Evolutionary conservation across 176 grass and related monocot species (phyloP).

Genomic region (Rhipidocladum racemiflorum): DNA sequence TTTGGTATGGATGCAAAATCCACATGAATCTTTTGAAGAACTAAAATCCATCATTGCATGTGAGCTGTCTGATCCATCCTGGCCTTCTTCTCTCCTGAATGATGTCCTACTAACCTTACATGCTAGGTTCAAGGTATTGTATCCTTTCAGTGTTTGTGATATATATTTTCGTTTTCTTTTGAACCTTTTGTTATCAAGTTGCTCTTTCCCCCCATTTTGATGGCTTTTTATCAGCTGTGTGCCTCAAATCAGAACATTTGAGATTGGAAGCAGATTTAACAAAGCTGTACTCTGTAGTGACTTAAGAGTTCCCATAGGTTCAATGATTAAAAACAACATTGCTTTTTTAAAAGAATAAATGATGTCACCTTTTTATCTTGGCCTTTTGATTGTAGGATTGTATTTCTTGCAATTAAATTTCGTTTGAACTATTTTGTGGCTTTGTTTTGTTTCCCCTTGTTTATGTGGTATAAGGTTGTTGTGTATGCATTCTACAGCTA

Average conservation of each 20-base stretch:
- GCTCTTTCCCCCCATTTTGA: constrained; percentile 33
- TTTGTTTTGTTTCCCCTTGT: background rate
- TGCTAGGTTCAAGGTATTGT: constrained; percentile 91
- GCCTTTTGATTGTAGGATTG: background rate
- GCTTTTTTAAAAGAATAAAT: background rate
- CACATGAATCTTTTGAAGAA: constrained; percentile 94
- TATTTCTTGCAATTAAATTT: background rate
- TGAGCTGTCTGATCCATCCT: constrained; percentile 91
- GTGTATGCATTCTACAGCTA: background rate
- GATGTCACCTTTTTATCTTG: background rate
- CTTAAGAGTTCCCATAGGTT: background rate
- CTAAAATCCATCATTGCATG: constrained; percentile 94
- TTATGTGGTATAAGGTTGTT: constrained; percentile 3
- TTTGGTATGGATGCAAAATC: constrained; percentile 99
- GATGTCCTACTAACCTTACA: constrained; percentile 96
- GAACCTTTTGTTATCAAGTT: background rate
- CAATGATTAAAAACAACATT: constrained; percentile 13
- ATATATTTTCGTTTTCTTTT: background rate
- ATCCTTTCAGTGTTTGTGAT: constrained; percentile 15
- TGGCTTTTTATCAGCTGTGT: constrained; percentile 14
- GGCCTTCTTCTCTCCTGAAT: constrained; percentile 97
- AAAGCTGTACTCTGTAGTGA: constrained; percentile 22
- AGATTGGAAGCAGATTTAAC: background rate
- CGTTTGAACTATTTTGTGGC: constrained; percentile 7
- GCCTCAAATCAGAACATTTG: constrained; percentile 6